Evolutionary conservation across 257 asterid species (phyloP).

Genomic region (Scutellaria minor): DNA sequence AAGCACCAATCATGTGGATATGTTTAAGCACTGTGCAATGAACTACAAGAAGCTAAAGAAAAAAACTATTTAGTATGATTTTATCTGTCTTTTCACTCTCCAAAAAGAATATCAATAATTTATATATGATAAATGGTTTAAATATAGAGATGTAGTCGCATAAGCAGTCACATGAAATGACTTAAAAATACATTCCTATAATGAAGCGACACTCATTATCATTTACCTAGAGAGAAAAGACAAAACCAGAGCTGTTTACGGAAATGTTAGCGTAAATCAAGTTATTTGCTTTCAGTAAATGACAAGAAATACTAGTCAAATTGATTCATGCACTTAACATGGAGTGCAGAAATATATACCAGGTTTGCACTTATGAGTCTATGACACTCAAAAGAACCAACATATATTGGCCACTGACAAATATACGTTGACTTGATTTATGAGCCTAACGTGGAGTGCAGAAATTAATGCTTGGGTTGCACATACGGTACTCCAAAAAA

Average conservation of each 20-base stretch:
- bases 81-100: neutral
- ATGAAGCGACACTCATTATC: neutral
- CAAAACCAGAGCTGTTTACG: neutral
- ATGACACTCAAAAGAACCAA: neutral
- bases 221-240: neutral
- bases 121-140: neutral
- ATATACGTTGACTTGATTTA: constrained; percentile 14
- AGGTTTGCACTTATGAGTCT: neutral
- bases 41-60: neutral
- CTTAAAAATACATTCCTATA: neutral
- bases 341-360: neutral
- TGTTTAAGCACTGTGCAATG: neutral
- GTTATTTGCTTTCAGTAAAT: neutral
- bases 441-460: neutral
- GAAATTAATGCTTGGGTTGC: neutral
- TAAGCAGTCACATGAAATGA: neutral
- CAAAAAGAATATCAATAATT: neutral
- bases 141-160: neutral
- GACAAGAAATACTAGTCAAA: neutral
- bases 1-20: constrained; percentile 8
- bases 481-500: neutral
- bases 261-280: neutral
- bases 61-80: neutral
- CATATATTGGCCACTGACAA: neutral
- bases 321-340: neutral